phyloP scores from a whole-genome alignment of 1,139 yeast genomes.

The Arxiozyma slooffiae region DNA sequence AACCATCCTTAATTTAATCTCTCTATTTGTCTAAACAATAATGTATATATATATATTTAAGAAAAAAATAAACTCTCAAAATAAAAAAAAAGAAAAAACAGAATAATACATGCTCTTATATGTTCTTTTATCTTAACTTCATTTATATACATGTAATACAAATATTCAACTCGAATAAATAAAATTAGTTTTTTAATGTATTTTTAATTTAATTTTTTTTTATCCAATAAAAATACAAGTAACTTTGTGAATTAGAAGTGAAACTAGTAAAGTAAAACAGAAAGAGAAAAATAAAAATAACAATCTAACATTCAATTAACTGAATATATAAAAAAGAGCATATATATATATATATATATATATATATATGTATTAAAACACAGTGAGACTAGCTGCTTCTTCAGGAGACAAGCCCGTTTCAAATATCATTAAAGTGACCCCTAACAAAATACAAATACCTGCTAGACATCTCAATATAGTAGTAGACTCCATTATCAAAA shows the following conservation, averaged over 20 bases:
- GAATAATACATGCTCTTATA: too few species aligned
- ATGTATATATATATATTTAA: neutral
- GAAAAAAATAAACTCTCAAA: neutral
- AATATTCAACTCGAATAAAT: too few species aligned
- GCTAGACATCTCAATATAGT: neutral
- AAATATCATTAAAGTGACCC: neutral
- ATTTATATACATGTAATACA: neutral
- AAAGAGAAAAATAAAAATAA: too few species aligned
- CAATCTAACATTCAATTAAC: too few species aligned
- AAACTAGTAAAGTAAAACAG: too few species aligned
- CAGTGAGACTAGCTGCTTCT: neutral
- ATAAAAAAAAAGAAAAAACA: too few species aligned
- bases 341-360: too few species aligned
- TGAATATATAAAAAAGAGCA: too few species aligned
- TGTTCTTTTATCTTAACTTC: neutral
- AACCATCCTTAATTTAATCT: constrained; percentile 10
- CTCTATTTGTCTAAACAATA: neutral
- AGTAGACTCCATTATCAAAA: neutral
- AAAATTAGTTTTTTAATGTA: neutral
- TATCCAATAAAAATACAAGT: neutral
- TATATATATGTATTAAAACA: too few species aligned
- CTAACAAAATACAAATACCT: neutral
- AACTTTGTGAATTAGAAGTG: neutral
- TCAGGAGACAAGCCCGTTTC: neutral
- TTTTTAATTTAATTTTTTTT: too few species aligned